Percentiles rank a stretch among this genome's conserved stretches.
These are phyloP conservation scores for Plantago ovata DNA, from an alignment of 257 asterid genomes.

Conservation along the genomic window DNA sequence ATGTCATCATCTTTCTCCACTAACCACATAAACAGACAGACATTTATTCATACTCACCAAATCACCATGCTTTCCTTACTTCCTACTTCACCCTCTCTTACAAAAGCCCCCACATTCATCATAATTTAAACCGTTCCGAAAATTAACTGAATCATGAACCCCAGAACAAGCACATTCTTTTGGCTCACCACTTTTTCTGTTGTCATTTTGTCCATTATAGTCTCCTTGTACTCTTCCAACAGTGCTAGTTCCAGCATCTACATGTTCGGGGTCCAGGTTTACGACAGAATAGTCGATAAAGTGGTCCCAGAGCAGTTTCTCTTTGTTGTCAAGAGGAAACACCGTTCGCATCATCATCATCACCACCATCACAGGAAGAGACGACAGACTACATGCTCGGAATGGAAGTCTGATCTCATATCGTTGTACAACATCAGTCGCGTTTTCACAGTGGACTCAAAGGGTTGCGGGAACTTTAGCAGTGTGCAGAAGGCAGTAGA, in stretches of 20 bases:
- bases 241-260: not conserved
- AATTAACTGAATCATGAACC: constrained; percentile 40
- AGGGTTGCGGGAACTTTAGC: constrained; percentile 74
- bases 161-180: constrained; percentile 35
- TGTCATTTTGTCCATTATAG: constrained; percentile 36
- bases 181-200: constrained; percentile 48
- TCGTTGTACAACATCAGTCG: constrained; percentile 33
- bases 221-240: constrained; percentile 22
- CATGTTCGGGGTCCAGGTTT: not conserved
- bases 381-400: constrained; percentile 28
- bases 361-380: constrained; percentile 20
- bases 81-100: constrained; percentile 41
- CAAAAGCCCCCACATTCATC: constrained; percentile 18
- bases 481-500: constrained; percentile 75
- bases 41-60: constrained; percentile 17
- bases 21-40: constrained; percentile 3
- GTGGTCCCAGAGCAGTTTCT: constrained; percentile 29
- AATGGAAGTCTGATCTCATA: constrained; percentile 52
- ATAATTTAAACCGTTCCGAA: constrained; percentile 15
- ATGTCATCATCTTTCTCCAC: constrained; percentile 29
- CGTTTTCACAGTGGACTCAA: constrained; percentile 56
- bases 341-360: constrained; percentile 23
- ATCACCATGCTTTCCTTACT: constrained; percentile 47
- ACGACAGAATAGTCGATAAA: constrained; percentile 21
- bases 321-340: constrained; percentile 13